Percentiles rank a stretch among this genome's conserved stretches.
These are phyloP conservation scores for Acer saccharum DNA, from an alignment of 345 rosid genomes.

Conservation along the genomic window DNA sequence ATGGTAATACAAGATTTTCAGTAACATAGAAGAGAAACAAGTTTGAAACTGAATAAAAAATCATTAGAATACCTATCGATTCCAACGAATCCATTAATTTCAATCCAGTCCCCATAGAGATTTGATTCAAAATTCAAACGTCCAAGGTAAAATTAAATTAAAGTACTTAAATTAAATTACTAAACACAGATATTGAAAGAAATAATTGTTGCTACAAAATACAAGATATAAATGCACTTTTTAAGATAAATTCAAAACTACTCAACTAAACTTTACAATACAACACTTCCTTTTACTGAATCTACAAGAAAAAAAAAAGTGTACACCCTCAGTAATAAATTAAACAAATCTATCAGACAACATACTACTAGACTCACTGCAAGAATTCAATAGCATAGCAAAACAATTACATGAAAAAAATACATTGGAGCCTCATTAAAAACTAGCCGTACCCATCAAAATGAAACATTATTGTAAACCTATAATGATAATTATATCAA, in stretches of 20 bases:
- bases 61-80: background rate
- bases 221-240: background rate
- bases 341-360: background rate
- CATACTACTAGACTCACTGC: background rate
- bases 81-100: background rate
- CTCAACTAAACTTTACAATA: background rate
- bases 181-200: background rate
- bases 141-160: background rate
- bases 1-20: background rate
- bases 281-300: background rate
- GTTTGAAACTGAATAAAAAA: background rate
- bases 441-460: too few relatives aligned
- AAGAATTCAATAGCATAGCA: background rate
- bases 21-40: background rate
- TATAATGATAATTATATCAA: too few relatives aligned
- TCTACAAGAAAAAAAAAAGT: background rate
- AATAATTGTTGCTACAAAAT: background rate
- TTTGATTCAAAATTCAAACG: background rate
- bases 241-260: background rate
- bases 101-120: too few relatives aligned
- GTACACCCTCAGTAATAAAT: background rate
- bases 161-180: background rate
- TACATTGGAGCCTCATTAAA: too few relatives aligned
- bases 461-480: too few relatives aligned
- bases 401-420: background rate